Evolutionary conservation across 345 rosid genomes (phyloP), one percentile per base, ranked within the genome.

Genomic region (Gossypioides kirkii): DNA sequence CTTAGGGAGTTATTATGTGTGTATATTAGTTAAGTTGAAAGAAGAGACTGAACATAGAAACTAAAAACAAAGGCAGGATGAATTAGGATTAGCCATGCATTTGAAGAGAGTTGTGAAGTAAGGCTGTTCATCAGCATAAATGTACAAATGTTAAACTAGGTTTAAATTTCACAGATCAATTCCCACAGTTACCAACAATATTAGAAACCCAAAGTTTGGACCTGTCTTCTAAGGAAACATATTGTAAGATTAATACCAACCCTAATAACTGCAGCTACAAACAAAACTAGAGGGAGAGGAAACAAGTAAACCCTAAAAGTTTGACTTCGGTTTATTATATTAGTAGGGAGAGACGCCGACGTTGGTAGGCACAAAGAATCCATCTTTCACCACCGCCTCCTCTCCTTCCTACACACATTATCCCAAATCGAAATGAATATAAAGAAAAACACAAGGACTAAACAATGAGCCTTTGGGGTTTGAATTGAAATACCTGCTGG

Each of bases 261-360:
- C 62, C 62, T 71, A 53, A 55, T 25, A 71, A 56, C 62, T 32
- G 38, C 38, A 16, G 6, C 38, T 47, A 17, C 60, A 54, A 32
- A 0, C 8, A 47, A 52, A 59, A 6, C 9, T 43, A 28, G 17
- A 14, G 14, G 42, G 11, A 69, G 17, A 50, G 47, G 18, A 60
- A 38, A 52, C 17, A 47, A 23, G 5, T 42, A 79, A 74, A 74
- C 61, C 70, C 66, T 42, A 78, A 47, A 52, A 69, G 16, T 14
- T 53, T 38, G 45, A 41, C 12, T 74, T 80, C 38, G 38, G n/a
- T 41, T 75, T 77, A 91, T 76, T 78, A 90, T 76, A 91, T 76
- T 78, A 90, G 75, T 84, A 87, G 61, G 96, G 98, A 38, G 85
- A 54, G 80, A 92, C 85, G 69, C 97, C 97, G 68, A 89, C 79